Evolutionary conservation across 2,329 filamentous ascomycete genomes (phyloP).

Genomic region (Sphaerostilbella broomeana): DNA sequence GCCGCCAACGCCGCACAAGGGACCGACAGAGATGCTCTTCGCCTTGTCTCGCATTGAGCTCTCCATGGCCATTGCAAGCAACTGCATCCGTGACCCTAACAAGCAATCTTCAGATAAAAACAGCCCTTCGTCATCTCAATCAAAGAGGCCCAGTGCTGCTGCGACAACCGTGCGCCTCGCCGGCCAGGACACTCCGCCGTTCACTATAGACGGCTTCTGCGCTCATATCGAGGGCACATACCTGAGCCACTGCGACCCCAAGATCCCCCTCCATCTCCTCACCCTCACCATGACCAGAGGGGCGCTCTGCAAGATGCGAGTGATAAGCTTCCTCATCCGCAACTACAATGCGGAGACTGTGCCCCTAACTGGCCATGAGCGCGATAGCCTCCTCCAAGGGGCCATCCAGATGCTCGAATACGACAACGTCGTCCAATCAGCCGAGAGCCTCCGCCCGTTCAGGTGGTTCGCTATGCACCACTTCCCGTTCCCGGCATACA

Average conservation of each 20-base stretch:
- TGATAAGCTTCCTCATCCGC: constrained; percentile 47
- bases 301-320: constrained; percentile 50
- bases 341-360: constrained; percentile 35
- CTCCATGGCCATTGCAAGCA: constrained; percentile 46
- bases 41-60: constrained; percentile 51
- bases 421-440: constrained; percentile 49
- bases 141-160: constrained; percentile 19
- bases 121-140: constrained; percentile 17
- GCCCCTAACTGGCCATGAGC: constrained; percentile 39
- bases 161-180: constrained; percentile 39
- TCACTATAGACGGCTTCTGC: constrained; percentile 48
- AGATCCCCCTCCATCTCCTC: constrained; percentile 54
- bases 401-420: constrained; percentile 54
- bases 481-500: constrained; percentile 56
- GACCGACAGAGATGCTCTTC: constrained; percentile 56
- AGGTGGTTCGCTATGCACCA: constrained; percentile 54
- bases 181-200: constrained; percentile 41
- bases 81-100: constrained; percentile 34
- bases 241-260: constrained; percentile 49
- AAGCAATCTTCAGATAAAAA: constrained; percentile 25
- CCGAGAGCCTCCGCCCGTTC: constrained; percentile 45
- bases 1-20: constrained; percentile 39
- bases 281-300: constrained; percentile 52
- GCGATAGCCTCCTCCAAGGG: constrained; percentile 46
- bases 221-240: constrained; percentile 51